Evolutionary conservation across 371 early-diverging fungal genomes (phyloP).

Genomic region (Actinomortierella wolfii): DNA sequence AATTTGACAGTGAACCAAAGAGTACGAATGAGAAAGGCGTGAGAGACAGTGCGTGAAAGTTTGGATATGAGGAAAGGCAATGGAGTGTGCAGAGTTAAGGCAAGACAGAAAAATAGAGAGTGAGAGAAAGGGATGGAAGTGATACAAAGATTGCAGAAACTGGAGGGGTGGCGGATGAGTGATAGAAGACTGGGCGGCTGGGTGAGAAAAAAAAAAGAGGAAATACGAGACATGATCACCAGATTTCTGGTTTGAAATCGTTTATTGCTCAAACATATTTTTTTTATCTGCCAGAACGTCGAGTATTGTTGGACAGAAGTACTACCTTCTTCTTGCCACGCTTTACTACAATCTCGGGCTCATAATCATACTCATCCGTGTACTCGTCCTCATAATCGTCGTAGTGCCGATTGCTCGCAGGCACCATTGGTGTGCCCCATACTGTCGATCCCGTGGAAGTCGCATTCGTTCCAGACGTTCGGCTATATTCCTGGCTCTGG

Average conservation of each 20-base stretch:
- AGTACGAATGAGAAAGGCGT: too few species aligned
- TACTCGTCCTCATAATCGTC: slow-evolving; percentile 38
- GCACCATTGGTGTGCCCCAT: slow-evolving; percentile 62
- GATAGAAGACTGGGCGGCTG: neutral
- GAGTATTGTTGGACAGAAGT: slow-evolving; percentile 33
- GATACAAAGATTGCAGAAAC: too few species aligned
- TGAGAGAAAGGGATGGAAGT: too few species aligned
- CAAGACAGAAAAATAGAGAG: too few species aligned
- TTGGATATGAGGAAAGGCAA: too few species aligned
- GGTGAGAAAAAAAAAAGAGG: neutral
- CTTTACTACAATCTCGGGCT: slow-evolving; percentile 36
- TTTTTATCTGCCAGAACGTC: slow-evolving; percentile 10
- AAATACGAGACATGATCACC: too few species aligned
- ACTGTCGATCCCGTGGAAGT: slow-evolving; percentile 47
- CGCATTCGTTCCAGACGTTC: neutral
- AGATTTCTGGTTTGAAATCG: too few species aligned
- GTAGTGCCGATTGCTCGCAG: slow-evolving; percentile 15
- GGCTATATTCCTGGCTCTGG: slow-evolving; percentile 17
- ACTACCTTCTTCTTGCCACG: slow-evolving; percentile 45
- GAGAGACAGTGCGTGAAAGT: too few species aligned
- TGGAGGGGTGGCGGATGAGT: neutral
- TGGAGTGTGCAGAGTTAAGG: too few species aligned
- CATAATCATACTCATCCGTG: slow-evolving; percentile 35
- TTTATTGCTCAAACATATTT: too few species aligned
- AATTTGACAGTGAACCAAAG: too few species aligned